These are phyloP conservation scores for Fusarium fujikuroi DNA, from an alignment of 2,329 filamentous ascomycete species.

Conservation along the genomic window DNA sequence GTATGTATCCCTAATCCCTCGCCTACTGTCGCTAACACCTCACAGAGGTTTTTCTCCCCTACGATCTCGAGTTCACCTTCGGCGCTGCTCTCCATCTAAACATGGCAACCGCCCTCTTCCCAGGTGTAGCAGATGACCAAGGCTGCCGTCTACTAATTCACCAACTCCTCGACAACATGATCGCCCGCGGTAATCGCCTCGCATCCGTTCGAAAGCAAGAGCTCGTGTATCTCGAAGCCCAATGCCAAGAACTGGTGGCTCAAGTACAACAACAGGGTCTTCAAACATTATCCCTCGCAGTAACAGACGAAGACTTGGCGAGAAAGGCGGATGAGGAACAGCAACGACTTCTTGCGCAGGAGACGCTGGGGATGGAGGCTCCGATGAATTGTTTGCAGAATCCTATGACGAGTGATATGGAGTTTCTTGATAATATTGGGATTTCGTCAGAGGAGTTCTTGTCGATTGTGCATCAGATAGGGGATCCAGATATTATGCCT, in stretches of 20 bases:
- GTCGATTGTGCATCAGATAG: constrained; percentile 52
- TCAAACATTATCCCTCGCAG: constrained; percentile 37
- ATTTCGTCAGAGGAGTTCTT: constrained; percentile 54
- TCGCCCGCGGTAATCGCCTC: constrained; percentile 48
- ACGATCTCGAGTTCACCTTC: constrained; percentile 53
- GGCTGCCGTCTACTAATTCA: constrained; percentile 35
- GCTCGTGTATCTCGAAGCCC: constrained; percentile 42
- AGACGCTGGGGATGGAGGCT: not conserved
- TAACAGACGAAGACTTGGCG: constrained; percentile 16
- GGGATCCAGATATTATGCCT: constrained; percentile 35
- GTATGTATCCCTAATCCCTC: too few relatives aligned
- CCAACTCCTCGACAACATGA: constrained; percentile 50
- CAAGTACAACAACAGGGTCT: constrained; percentile 44
- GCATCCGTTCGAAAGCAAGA: constrained; percentile 50
- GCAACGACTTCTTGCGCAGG: not conserved
- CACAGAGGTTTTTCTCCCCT: constrained; percentile 52
- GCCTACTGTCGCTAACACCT: not conserved
- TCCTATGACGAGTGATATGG: constrained; percentile 39
- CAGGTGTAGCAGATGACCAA: constrained; percentile 43
- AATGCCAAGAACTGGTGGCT: constrained; percentile 44
- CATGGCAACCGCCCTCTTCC: constrained; percentile 53
- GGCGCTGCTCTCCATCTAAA: constrained; percentile 49
- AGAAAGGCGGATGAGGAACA: constrained; percentile 11
- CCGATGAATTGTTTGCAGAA: constrained; percentile 8
- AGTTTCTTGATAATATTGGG: constrained; percentile 51